Evolutionary conservation across 2,329 filamentous ascomycete genomes (phyloP), one percentile per base, ranked within the genome.

Genomic region (Pestalotiopsis sp.): DNA sequence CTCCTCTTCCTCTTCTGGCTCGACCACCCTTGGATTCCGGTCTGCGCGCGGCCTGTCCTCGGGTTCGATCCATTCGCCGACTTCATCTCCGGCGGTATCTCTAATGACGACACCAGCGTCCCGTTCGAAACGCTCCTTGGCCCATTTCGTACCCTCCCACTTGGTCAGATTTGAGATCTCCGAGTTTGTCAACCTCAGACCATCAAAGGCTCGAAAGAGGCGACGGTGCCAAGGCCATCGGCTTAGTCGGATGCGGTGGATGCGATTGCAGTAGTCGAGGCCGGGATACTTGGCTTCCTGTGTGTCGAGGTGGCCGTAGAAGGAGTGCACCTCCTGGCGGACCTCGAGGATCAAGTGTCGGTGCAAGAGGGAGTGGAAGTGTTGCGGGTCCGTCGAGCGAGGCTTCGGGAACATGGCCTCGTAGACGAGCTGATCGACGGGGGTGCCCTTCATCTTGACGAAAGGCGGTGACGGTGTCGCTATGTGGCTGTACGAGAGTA

Each of bases 141-240:
- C 93, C 92, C 92, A 95, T 71, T 91, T 90, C 11, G 92, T 95
- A 68, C 92, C 92, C 82, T 95, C 92, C 92, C 92, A 95, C 76
- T 92, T 91, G 69, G 92, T 94, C 77, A 95, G 84, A 63, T 85
- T 84, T 67, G 89, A 85, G 73, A 95, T 93, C 78, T 95, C 92
- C 74, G 84, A 82, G 68, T 88, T 82, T 7, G 92, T 95, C 52
- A 95, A 84, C 58, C 85, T 86, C 27, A 95, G 85, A 31, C 80
- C 82, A 79, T 94, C 91, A 75, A 95, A 94, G 36, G 92, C 91
- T 56, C 90, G 88, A 79, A 95, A 95, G 13, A 95, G 86, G 68
- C 90, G 88, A 71, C 89, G 86, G 79, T 95, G 92, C 88, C 93
- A 94, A 17, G 87, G 88, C 84, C 92, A 95, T 69, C 92, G 90